Evolutionary conservation across 129 eudicot genomes (phyloP).

Genomic region (Kitagawia praeruptora): DNA sequence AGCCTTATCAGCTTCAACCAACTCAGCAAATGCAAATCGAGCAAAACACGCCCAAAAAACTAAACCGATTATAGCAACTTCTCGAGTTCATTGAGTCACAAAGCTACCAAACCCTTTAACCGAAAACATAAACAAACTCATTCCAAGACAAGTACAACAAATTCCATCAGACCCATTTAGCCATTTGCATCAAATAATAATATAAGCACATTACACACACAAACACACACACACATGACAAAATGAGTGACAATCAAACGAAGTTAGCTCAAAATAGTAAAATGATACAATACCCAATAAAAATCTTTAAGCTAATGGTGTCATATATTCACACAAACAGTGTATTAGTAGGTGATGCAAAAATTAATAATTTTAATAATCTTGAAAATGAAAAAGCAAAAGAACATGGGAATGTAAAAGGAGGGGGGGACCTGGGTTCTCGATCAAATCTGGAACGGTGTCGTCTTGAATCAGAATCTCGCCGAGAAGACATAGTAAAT

Average conservation of each 20-base stretch:
- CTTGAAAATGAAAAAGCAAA: not conserved
- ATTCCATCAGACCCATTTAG: not conserved
- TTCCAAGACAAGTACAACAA: not conserved
- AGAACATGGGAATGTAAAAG: no score
- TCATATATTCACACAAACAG: not conserved
- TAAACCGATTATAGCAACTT: not conserved
- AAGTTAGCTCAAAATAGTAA: not conserved
- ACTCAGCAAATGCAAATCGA: no score
- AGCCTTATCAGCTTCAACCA: not conserved
- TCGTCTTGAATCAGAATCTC: slow-evolving; percentile 57
- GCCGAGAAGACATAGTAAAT: slow-evolving; percentile 42
- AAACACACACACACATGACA: not conserved
- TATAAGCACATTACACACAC: not conserved
- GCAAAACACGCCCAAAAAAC: not conserved
- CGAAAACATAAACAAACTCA: not conserved
- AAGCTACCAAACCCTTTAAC: not conserved
- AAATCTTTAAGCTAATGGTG: not conserved
- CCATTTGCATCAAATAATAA: not conserved
- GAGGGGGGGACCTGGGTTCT: slow-evolving; percentile 52
- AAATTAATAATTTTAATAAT: not conserved
- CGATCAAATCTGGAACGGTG: slow-evolving; percentile 70
- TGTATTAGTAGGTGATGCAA: not conserved
- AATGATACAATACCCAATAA: not conserved
- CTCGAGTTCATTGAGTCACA: not conserved
- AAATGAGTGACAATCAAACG: not conserved